Evolutionary conservation across 2,329 filamentous ascomycete species (phyloP).

Genomic region (Thelonectria blattea): DNA sequence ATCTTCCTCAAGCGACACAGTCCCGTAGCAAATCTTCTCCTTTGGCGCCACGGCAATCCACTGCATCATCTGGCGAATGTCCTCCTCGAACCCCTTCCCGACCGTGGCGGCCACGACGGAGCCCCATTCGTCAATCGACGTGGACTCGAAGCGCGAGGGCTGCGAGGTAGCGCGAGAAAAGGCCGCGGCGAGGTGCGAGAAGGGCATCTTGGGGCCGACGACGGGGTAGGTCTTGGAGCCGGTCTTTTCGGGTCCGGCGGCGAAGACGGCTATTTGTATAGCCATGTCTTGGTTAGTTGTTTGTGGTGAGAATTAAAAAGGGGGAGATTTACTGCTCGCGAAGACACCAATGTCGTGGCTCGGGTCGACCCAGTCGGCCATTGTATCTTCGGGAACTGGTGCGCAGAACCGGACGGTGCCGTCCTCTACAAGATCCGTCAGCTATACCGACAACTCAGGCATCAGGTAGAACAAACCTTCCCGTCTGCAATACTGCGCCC

Average conservation of each 20-base stretch:
- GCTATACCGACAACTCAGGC: background rate
- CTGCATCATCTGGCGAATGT: conserved; percentile 30
- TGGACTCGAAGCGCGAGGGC: conserved; percentile 14
- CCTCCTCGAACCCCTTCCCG: conserved; percentile 21
- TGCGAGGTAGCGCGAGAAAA: conserved; percentile 17
- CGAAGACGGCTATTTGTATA: conserved; percentile 10
- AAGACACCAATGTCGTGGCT: conserved; percentile 21
- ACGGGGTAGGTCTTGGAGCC: conserved; percentile 24
- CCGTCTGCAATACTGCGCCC: conserved; percentile 21
- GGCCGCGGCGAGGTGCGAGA: conserved; percentile 16
- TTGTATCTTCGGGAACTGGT: conserved; percentile 12
- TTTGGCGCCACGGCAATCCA: conserved; percentile 21
- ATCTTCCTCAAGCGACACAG: background rate
- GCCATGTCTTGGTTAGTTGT: background rate
- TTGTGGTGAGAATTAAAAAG: background rate
- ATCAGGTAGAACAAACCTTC: background rate
- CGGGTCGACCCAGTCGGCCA: conserved; percentile 23
- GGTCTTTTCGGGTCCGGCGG: conserved; percentile 19
- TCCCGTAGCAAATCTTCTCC: conserved; percentile 19
- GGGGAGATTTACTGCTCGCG: conserved; percentile 13
- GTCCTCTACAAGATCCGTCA: conserved; percentile 7
- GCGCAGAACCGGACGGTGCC: conserved; percentile 23
- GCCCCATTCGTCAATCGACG: conserved; percentile 15
- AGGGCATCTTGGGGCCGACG: conserved; percentile 11
- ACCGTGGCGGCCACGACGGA: conserved; percentile 9